Evolutionary conservation across 2,329 filamentous ascomycete species (phyloP), one percentile per base, ranked within the genome.

Genomic region (Sporothrix curviconia): DNA sequence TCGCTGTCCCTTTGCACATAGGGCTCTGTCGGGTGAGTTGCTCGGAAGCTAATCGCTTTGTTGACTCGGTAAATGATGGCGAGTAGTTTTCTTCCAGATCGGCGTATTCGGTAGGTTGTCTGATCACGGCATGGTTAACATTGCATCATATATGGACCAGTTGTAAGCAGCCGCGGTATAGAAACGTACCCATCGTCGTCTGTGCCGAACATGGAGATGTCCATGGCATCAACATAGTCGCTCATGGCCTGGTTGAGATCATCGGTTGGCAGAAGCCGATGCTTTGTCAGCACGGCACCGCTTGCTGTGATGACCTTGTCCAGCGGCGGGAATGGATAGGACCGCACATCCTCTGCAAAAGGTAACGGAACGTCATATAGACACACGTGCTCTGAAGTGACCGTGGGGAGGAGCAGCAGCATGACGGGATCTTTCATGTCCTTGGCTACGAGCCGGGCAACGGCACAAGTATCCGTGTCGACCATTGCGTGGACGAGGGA

Each of bases 141-240:
- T 8, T 4, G 6, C 4, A 14, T 40, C 14, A 4, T 9, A 15
- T n/a, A 22, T 9, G 19, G 36, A 19, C 17, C 4, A 17, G 46
- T 34, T 8, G 17, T 19, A 1, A 12, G 1, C 7, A 12, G 17
- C 40, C 11, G 3, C 11, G 22, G 3, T 6, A 25, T 19, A 25
- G 11, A 34, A 61, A 64, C 78, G 66, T 72, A 89, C 83, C 86
- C 89, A 43, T 92, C 81, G 46, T 94, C 89, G 65, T 95, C 87
- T 46, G 77, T 80, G 9, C 79, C 86, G 65, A 86, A 84, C 0
- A 71, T 78, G 1, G 86, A 87, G 2, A 99, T 75, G 66, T 96
- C 92, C 92, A 99, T 96, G 7, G 83, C 84, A 68, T 97, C 90
- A 7, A 99, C 90, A 64, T 92, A 97, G 62, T 90, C 84, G 68